A percentile compares a stretch with the other conserved stretches of the same genome.
phyloP scores from a whole-genome alignment of 495 filamentous ascomycete genomes.

The Hyphodiscus hymeniophilus region DNA sequence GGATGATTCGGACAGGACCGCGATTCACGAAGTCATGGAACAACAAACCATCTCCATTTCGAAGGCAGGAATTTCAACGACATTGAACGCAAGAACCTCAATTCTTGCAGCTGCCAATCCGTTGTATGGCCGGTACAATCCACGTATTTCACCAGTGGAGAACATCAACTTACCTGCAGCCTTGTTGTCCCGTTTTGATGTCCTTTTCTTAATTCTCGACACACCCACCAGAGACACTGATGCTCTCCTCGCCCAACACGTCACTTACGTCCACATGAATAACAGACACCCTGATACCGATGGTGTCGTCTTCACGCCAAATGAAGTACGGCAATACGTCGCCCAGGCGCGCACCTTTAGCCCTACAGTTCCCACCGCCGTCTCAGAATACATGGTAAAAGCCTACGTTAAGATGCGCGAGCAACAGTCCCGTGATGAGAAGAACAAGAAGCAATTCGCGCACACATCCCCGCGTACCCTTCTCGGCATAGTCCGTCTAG shows the following conservation, averaged over 20 bases:
- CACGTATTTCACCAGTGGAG: conserved; percentile 89
- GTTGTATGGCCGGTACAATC: conserved; percentile 96
- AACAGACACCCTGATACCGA: conserved; percentile 80
- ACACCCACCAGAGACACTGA: conserved; percentile 81
- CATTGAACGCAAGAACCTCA: conserved; percentile 89
- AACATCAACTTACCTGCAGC: conserved; percentile 98
- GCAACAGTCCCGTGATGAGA: conserved; percentile 81
- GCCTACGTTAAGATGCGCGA: conserved; percentile 91
- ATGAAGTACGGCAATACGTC: conserved; percentile 91
- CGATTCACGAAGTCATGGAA: conserved; percentile 99
- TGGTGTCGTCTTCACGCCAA: conserved; percentile 70
- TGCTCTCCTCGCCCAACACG: conserved; percentile 90
- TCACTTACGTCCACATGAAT: conserved; percentile 96
- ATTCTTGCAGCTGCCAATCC: conserved; percentile 98
- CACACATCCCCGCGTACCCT: conserved; percentile 91
- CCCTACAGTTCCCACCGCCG: conserved; percentile 69
- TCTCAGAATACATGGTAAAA: conserved; percentile 92
- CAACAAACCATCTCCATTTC: conserved; percentile 99
- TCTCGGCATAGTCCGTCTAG: conserved; percentile 83
- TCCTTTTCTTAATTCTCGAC: conserved; percentile 94
- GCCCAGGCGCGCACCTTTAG: conserved; percentile 85
- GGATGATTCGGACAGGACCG: conserved; percentile 93
- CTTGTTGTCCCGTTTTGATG: conserved; percentile 90
- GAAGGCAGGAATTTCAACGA: conserved; percentile 95
- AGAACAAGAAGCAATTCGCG: conserved; percentile 78